Conservation (phyloP, 2,329 filamentous ascomycete species). For the Sphaerostilbella broomeana region DNA sequence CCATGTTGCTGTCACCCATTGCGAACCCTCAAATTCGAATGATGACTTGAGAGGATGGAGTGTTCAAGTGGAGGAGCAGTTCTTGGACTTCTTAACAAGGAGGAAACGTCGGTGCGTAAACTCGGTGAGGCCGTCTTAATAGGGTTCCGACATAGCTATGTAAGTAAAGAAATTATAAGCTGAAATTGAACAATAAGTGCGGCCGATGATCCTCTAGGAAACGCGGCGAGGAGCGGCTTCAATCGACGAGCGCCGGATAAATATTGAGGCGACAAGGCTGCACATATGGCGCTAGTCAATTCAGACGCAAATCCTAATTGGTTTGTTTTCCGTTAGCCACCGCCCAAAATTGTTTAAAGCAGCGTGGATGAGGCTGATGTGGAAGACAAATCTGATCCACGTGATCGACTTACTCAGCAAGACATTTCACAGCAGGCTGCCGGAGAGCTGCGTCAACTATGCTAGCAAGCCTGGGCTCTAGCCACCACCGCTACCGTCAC, state of each 20-base stretch:
- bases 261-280: conserved; percentile 22
- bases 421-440: conserved; percentile 12
- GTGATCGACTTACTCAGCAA: conserved; percentile 10
- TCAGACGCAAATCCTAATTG: background rate
- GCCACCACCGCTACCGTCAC: conserved; percentile 2
- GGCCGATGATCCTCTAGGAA: conserved; percentile 16
- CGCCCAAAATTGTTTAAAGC: background rate
- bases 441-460: conserved; percentile 14
- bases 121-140: too few species aligned
- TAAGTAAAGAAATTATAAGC: conserved; percentile 11
- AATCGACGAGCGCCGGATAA: conserved; percentile 21
- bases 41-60: too few species aligned
- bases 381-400: background rate
- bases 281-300: conserved; percentile 1
- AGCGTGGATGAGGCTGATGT: background rate
- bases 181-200: conserved; percentile 11
- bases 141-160: conserved; percentile 19
- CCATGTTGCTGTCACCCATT: conserved; percentile 33
- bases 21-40: too few species aligned
- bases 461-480: conserved; percentile 9
- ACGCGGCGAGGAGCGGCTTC: conserved; percentile 14
- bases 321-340: background rate
- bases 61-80: too few species aligned
- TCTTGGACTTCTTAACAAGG: too few species aligned
- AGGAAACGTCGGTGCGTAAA: background rate